Evolutionary conservation across 164 flowering plant genomes (phyloP).

Genomic region (Liriodendron chinense): DNA sequence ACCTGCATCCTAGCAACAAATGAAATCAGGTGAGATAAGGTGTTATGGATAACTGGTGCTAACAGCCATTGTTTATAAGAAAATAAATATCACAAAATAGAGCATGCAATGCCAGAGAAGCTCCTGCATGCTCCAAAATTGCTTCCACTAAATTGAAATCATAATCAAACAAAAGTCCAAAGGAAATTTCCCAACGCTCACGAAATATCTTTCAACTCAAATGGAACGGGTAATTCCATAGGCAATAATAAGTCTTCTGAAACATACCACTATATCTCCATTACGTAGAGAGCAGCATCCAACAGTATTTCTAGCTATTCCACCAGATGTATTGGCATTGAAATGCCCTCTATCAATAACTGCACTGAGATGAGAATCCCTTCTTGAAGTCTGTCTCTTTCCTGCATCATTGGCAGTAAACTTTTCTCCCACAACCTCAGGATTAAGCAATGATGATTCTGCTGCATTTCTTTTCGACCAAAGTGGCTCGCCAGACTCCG

Average conservation of each 20-base stretch:
- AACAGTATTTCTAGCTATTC: conserved; percentile 69
- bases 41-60: background rate
- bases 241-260: background rate
- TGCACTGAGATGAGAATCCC: conserved; percentile 33
- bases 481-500: conserved; percentile 70
- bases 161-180: background rate
- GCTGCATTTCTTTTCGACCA: conserved; percentile 60
- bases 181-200: background rate
- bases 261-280: conserved; percentile 96
- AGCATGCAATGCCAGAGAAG: background rate
- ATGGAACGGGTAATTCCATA: background rate
- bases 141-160: background rate
- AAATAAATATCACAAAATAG: conserved; percentile 2
- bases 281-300: conserved; percentile 75
- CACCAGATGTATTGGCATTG: conserved; percentile 79
- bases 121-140: background rate
- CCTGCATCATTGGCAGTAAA: conserved; percentile 19
- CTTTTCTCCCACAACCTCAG: conserved; percentile 28
- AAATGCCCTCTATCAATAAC: conserved; percentile 76
- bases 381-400: conserved; percentile 19
- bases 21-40: conserved; percentile 41
- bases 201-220: background rate
- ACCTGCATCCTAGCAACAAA: conserved; percentile 94
- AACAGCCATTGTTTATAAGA: background rate
- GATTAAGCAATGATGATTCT: conserved; percentile 23